phyloP scores from a whole-genome alignment of 2,329 filamentous ascomycete species.

The Blastomyces emzantsi region DNA sequence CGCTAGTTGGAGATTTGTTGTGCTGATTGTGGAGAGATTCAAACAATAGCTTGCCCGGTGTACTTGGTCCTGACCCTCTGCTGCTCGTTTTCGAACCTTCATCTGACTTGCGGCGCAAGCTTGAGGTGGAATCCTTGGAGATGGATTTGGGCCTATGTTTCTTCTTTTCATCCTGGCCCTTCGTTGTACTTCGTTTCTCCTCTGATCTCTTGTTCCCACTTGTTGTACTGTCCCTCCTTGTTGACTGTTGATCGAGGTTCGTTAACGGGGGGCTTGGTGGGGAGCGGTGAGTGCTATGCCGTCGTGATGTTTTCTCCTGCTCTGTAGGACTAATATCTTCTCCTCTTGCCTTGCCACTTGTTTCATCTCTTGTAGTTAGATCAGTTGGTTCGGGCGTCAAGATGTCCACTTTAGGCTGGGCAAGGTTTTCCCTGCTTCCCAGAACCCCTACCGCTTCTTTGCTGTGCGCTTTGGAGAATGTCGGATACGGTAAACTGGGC shows the following conservation, averaged over 20 bases:
- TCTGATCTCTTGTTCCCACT: slow-evolving; percentile 24
- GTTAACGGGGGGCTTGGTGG: slow-evolving; percentile 44
- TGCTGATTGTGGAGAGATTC: slow-evolving; percentile 28
- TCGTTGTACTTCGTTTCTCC: slow-evolving; percentile 22
- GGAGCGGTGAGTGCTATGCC: slow-evolving; percentile 26
- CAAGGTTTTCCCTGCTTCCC: slow-evolving; percentile 50
- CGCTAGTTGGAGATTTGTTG: slow-evolving; percentile 30
- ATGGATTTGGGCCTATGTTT: slow-evolving; percentile 27
- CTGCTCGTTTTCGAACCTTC: slow-evolving; percentile 31
- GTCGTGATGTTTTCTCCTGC: slow-evolving; percentile 19
- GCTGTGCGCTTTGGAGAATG: slow-evolving; percentile 83
- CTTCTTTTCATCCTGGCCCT: slow-evolving; percentile 21
- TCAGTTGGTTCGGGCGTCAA: slow-evolving; percentile 67
- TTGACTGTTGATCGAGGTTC: slow-evolving; percentile 33
- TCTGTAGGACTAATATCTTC: slow-evolving; percentile 21
- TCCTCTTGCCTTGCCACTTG: slow-evolving; percentile 17
- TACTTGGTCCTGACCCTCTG: slow-evolving; percentile 31
- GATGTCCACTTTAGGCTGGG: slow-evolving; percentile 28
- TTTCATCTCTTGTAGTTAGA: slow-evolving; percentile 46
- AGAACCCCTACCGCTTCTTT: slow-evolving; percentile 72
- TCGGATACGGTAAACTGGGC: slow-evolving; percentile 61
- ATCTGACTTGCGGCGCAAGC: slow-evolving; percentile 28
- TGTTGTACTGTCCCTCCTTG: slow-evolving; percentile 29
- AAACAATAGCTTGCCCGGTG: slow-evolving; percentile 31
- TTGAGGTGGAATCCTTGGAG: slow-evolving; percentile 36